Evolutionary conservation across 768 basidiomycete genomes (phyloP).

Genomic region (Tulasnella sp.): DNA sequence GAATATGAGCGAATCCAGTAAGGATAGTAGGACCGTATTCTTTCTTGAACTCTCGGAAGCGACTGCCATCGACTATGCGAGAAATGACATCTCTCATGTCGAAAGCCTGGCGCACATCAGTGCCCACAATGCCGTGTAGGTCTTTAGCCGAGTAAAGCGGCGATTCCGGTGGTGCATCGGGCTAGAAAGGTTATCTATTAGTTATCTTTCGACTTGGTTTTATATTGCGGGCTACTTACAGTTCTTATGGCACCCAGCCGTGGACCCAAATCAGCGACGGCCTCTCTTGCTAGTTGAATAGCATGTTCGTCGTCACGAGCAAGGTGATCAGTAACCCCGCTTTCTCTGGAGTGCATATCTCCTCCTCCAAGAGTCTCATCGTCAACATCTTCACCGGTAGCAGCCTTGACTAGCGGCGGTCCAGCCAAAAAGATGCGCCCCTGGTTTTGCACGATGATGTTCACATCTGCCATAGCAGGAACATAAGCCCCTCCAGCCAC

Average conservation of each 20-base stretch:
- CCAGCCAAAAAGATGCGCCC: slow-evolving; percentile 91
- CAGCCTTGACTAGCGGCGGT: slow-evolving; percentile 87
- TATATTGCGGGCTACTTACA: neutral
- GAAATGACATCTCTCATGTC: slow-evolving; percentile 93
- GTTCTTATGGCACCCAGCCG: slow-evolving; percentile 30
- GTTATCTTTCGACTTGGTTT: neutral
- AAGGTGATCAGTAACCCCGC: slow-evolving; percentile 82
- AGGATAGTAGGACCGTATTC: slow-evolving; percentile 87
- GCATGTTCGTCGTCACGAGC: slow-evolving; percentile 79
- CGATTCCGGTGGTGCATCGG: slow-evolving; percentile 45
- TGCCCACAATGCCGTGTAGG: slow-evolving; percentile 82
- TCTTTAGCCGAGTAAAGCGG: slow-evolving; percentile 73
- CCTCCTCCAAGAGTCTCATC: slow-evolving; percentile 88
- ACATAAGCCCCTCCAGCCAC: slow-evolving; percentile 93
- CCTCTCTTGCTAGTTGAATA: slow-evolving; percentile 58
- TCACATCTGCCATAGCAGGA: slow-evolving; percentile 94
- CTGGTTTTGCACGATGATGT: slow-evolving; percentile 79
- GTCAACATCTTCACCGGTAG: slow-evolving; percentile 85
- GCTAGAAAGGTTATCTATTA: slow-evolving; percentile 29
- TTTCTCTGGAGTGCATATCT: slow-evolving; percentile 81
- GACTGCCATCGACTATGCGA: slow-evolving; percentile 79
- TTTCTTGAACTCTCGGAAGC: slow-evolving; percentile 90
- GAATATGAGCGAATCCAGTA: slow-evolving; percentile 81
- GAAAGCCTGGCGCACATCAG: slow-evolving; percentile 75
- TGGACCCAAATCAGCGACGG: slow-evolving; percentile 69